Evolutionary conservation across 1,284 basidiomycete species (phyloP), one percentile per base, ranked within the genome.

Genomic region (Malassezia pachydermatis): DNA sequence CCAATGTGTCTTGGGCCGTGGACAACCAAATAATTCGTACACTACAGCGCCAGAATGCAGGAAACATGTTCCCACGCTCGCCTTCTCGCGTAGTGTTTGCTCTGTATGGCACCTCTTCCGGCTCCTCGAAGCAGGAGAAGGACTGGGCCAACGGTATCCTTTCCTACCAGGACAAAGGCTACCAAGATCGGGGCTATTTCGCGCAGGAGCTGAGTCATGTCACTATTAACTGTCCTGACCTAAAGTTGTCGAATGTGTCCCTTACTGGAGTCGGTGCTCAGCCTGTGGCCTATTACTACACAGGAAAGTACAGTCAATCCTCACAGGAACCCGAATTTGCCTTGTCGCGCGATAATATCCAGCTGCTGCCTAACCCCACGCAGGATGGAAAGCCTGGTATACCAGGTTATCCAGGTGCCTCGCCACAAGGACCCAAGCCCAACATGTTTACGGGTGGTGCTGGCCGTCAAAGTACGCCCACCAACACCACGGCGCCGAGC

Each of bases 121-220:
- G 34, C 22, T 61, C 60, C 16, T 19, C 6, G 1, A 14, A 23
- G 11, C 13, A 11, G 16, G 28, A 53, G 5, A 52, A 59, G 30
- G 51, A 59, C 13, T 65, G 64, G 66, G 58, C 59, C 4, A 60
- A 62, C 28, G 66, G 67, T 10, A 28, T 46, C 17, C 60, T 65
- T 42, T 57, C 62, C 35, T 63, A 55, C 55, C 45, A 45, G 10
- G 45, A 48, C 8, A 24, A 48, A 17, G 47, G 51, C 37, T 70
- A 68, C 55, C 45, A 45, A 27, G 16, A 48, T 29, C 43, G 60
- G 3, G 67, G 67, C 22, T 68, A 54, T 47, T 68, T 62, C 37
- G 52, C 60, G 35, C 63, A 62, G 24, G 67, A 70, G 52, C 52
- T 68, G 30, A 52, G 54, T 39, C 51, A 54, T 17, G 53, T 67